Evolutionary conservation across 192 early-diverging fungal species (phyloP).

Genomic region (Coemansia sp.): DNA sequence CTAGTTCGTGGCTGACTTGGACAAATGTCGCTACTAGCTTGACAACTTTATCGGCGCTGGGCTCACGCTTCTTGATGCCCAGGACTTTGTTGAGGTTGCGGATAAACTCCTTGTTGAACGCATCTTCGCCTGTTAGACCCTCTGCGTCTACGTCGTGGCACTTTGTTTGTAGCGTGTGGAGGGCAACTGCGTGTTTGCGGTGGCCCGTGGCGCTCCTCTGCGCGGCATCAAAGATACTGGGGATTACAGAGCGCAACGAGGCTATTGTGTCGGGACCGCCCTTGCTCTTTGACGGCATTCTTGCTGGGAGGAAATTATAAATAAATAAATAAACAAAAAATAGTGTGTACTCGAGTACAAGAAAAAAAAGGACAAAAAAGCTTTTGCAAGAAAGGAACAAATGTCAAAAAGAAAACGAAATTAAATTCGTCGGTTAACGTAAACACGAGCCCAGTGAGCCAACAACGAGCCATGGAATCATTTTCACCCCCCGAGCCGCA

Average conservation of each 20-base stretch:
- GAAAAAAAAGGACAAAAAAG: neutral
- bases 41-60: conserved; percentile 68
- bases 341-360: neutral
- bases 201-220: conserved; percentile 65
- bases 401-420: neutral
- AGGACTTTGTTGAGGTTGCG: conserved; percentile 78
- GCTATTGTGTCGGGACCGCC: conserved; percentile 43
- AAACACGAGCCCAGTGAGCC: neutral
- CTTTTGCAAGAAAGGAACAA: neutral
- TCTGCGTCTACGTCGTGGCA: conserved; percentile 46
- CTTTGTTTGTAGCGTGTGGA: conserved; percentile 70
- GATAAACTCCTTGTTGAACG: conserved; percentile 74
- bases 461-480: no score
- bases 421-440: neutral
- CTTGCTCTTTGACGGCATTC: conserved; percentile 33
- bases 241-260: conserved; percentile 54
- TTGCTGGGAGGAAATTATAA: neutral
- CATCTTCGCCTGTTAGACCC: conserved; percentile 59
- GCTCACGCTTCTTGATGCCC: conserved; percentile 70
- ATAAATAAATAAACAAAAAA: neutral
- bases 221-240: conserved; percentile 74
- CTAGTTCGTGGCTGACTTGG: conserved; percentile 66
- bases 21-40: conserved; percentile 76
- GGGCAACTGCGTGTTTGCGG: conserved; percentile 69
- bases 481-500: neutral